A percentile compares a stretch with the other conserved stretches of the same genome.
These are phyloP conservation scores for Rhizophagus clarus DNA, from an alignment of 192 early-diverging fungal species.

Conservation along the genomic window DNA sequence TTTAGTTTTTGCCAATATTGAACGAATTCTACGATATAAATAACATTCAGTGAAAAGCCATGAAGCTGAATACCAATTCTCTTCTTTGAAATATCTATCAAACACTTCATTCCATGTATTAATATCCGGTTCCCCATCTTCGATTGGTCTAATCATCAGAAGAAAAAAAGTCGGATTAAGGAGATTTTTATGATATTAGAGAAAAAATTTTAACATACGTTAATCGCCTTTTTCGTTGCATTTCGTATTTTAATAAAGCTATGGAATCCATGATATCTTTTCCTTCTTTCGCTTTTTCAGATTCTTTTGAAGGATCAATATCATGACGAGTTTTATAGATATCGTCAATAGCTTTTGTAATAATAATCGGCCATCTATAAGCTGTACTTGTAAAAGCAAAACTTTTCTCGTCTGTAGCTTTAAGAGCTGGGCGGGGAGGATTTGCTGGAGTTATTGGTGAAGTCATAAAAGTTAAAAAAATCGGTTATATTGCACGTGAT, in stretches of 20 bases:
- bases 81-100: constrained; percentile 49
- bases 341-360: constrained; percentile 78
- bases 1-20: constrained; percentile 54
- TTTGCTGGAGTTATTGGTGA: constrained; percentile 21
- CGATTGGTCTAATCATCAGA: constrained; percentile 44
- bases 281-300: constrained; percentile 60
- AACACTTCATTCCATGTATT: constrained; percentile 68
- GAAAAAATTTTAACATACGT: constrained; percentile 34
- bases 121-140: constrained; percentile 56
- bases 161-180: background rate
- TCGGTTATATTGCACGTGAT: too few relatives aligned
- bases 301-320: constrained; percentile 28
- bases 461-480: background rate
- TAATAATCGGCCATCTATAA: constrained; percentile 80
- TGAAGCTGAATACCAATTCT: constrained; percentile 74
- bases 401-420: constrained; percentile 59
- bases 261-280: constrained; percentile 68
- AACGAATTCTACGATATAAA: constrained; percentile 74
- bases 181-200: background rate
- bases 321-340: constrained; percentile 59
- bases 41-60: constrained; percentile 89
- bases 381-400: constrained; percentile 81
- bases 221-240: constrained; percentile 64
- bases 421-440: constrained; percentile 64
- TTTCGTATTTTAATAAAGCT: constrained; percentile 70